Evolutionary conservation across 78 protist species (phyloP).

Genomic region (Goniomonas avonlea): DNA sequence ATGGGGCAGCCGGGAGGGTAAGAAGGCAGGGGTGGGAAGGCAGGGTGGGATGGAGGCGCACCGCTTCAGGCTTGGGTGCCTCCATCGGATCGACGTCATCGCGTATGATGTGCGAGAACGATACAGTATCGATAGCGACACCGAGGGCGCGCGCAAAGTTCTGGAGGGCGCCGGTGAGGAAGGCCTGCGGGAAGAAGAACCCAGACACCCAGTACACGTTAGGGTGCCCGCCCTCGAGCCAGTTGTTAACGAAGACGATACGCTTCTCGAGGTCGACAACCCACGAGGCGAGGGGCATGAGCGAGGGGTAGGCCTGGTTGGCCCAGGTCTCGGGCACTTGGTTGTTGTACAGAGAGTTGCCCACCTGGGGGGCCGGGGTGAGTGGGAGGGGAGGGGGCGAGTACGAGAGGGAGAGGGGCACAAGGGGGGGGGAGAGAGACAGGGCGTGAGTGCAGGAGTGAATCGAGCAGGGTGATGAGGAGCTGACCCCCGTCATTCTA

Average conservation of each 20-base stretch:
- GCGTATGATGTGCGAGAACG: constrained; percentile 16
- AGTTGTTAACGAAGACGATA: constrained; percentile 43
- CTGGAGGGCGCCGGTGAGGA: constrained; percentile 75
- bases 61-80: no score
- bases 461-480: constrained; percentile 25
- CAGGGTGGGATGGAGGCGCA: no score
- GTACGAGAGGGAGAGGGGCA: no score
- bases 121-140: constrained; percentile 52
- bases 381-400: no score
- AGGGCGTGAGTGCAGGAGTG: no score
- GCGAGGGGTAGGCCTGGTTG: constrained; percentile 53
- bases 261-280: constrained; percentile 62
- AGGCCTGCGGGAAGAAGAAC: constrained; percentile 83
- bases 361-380: no score
- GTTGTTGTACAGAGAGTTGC: constrained; percentile 35
- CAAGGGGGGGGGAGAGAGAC: no score
- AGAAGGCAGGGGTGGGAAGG: constrained; percentile 82
- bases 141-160: constrained; percentile 55
- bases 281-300: constrained; percentile 70
- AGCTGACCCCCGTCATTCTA: no score
- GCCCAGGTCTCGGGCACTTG: constrained; percentile 46
- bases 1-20: constrained; percentile 78
- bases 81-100: constrained; percentile 29
- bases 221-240: constrained; percentile 69
- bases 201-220: constrained; percentile 66